Evolutionary conservation across 257 asterid species (phyloP), one percentile per base, ranked within the genome.

Genomic region (Schizonepeta tenuifolia): DNA sequence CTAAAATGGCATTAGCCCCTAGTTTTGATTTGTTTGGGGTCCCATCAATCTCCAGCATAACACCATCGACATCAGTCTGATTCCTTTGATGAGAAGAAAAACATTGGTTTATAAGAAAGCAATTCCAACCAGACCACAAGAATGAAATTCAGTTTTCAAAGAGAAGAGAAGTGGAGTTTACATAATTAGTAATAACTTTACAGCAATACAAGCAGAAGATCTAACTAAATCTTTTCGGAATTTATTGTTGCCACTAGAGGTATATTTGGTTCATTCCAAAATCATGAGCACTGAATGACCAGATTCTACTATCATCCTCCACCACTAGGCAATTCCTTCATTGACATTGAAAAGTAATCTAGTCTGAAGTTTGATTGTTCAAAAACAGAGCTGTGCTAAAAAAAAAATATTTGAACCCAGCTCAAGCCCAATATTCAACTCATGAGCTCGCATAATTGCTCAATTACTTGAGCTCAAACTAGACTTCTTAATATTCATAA

Each of bases 1-100:
- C 99, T 73, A 94, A 87, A 36, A 94, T 91, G 33, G 99, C 99
- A 81, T 94, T 94, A 11, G 99, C 98, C 76, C 99, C 99, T 38
- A 94, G 82, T 71, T 91, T 89, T 5, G 99, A 94, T 78, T 94
- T 94, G 62, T 94, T 94, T 41, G 96, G 85, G 8, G 99, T 91
- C 70, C 97, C 99, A 60, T 94, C 99, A 78, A 94, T 88, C 63
- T 94, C 98, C 83, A 92, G 83, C 99, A 92, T 90, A 65, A 87
- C 77, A 1, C 88, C 82, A 78, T 95, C 99, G 1, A 95, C 96
- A 78, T 81, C 95, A 44, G 41, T 65, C 82, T 95, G 99, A 73
- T 95, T 87, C 86, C 99, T 93, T 61, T 58, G 17, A 36, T 50
- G 51, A 70, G 60, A 78, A 69, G 22, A 72, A 66, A 46, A 49